A percentile compares a stretch with the other conserved stretches of the same genome.
Evolutionary conservation across 768 basidiomycete genomes (phyloP).

Genomic region (Boletus sp.): DNA sequence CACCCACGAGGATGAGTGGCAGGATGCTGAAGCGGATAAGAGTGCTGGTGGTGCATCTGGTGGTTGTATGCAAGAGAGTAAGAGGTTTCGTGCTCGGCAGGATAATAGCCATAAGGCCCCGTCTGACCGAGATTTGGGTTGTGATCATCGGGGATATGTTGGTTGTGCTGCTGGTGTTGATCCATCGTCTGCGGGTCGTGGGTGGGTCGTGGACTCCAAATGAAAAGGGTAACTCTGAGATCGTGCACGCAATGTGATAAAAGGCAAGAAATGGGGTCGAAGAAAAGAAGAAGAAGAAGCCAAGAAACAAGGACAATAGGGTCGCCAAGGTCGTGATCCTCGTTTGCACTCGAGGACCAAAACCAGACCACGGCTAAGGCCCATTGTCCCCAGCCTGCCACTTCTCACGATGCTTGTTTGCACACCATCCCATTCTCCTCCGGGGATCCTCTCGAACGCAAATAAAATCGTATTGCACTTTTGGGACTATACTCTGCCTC

Average conservation of each 20-base stretch:
- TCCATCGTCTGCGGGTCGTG: constrained; percentile 43
- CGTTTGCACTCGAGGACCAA: constrained; percentile 28
- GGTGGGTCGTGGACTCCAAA: constrained; percentile 35
- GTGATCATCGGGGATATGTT: constrained; percentile 50
- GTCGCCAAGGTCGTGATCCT: constrained; percentile 27
- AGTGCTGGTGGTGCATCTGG: constrained; percentile 41
- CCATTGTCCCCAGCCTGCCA: constrained; percentile 12
- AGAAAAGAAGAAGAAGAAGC: constrained; percentile 36
- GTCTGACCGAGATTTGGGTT: constrained; percentile 39
- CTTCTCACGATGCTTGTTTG: constrained; percentile 21
- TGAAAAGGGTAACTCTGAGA: constrained; percentile 35
- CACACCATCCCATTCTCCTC: neutral
- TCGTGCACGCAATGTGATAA: constrained; percentile 36
- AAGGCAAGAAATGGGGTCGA: constrained; percentile 35
- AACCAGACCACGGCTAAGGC: constrained; percentile 20
- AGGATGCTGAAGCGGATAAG: constrained; percentile 58
- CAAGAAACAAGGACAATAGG: constrained; percentile 29
- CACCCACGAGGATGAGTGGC: constrained; percentile 74
- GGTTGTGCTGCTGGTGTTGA: constrained; percentile 42
- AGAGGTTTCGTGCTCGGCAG: constrained; percentile 51
- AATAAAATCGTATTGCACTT: neutral
- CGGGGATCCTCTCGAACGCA: neutral
- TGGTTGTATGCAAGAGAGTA: constrained; percentile 54
- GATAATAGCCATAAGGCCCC: constrained; percentile 50
- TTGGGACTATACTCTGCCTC: constrained; percentile 19